Evolutionary conservation across 345 rosid genomes (phyloP).

Genomic region (Aquilaria sinensis): DNA sequence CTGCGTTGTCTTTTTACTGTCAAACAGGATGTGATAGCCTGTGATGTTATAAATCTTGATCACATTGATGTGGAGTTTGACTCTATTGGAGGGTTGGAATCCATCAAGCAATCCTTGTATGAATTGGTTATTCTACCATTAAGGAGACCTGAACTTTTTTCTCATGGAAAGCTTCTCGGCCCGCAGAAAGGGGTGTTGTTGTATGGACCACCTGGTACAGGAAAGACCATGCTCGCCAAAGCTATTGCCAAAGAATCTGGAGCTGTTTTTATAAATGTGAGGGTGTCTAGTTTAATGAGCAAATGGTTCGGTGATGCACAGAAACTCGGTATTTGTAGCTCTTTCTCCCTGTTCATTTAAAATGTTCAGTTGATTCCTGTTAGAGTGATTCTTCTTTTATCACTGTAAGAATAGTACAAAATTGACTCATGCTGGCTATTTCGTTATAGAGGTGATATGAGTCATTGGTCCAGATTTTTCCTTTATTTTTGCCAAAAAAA

Average conservation of each 20-base stretch:
- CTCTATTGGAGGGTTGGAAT: constrained; percentile 83
- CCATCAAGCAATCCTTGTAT: constrained; percentile 70
- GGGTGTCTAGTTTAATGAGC: constrained; percentile 91
- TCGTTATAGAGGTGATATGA: no score
- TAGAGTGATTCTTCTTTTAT: no score
- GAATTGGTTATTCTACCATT: constrained; percentile 92
- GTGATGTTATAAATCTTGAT: constrained; percentile 94
- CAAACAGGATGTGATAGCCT: constrained; percentile 87
- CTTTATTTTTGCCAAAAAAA: no score
- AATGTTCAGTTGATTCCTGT: background rate
- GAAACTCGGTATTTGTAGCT: constrained; percentile 73
- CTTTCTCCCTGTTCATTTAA: background rate
- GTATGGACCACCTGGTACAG: constrained; percentile 98
- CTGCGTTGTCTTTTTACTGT: background rate
- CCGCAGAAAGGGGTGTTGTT: constrained; percentile 96
- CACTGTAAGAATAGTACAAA: no score
- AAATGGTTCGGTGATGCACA: constrained; percentile 99
- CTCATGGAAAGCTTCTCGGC: constrained; percentile 88
- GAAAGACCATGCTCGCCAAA: constrained; percentile 99
- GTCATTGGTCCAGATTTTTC: no score
- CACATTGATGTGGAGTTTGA: constrained; percentile 88
- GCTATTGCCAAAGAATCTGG: constrained; percentile 97
- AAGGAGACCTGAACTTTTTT: constrained; percentile 83
- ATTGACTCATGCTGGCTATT: no score
- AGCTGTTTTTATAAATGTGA: constrained; percentile 90